phyloP scores from a whole-genome alignment of 75 land plant genomes.

The Pinus tabuliformis region DNA sequence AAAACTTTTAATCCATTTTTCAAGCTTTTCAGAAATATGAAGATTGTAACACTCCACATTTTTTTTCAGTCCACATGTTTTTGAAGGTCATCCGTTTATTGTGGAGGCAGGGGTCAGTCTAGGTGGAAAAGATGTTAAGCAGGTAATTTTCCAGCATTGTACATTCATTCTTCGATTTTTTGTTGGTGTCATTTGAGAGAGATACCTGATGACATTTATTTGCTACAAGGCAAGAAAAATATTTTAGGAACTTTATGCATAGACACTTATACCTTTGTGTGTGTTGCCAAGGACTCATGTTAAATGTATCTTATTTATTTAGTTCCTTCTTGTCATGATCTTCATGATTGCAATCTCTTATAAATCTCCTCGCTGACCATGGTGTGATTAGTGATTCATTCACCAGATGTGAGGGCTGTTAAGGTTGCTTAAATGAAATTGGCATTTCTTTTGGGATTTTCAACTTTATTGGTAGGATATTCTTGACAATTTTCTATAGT shows the following conservation, averaged over 20 bases:
- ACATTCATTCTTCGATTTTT: not conserved
- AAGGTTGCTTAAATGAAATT: not conserved
- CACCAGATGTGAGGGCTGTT: no score
- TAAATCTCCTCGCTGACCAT: not conserved
- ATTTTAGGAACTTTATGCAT: not conserved
- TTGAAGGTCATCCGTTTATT: conserved; percentile 99
- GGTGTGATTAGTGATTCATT: no score
- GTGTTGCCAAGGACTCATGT: not conserved
- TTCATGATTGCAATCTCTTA: no score
- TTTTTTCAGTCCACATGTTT: conserved; percentile 78
- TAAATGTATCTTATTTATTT: not conserved
- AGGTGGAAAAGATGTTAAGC: conserved; percentile 98
- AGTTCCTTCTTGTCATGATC: not conserved
- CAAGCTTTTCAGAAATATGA: not conserved
- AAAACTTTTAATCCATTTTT: not conserved
- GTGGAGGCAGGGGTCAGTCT: conserved; percentile 96
- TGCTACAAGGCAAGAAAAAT: not conserved
- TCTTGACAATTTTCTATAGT: not conserved
- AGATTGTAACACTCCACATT: not conserved
- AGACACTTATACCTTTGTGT: not conserved
- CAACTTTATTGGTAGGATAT: not conserved
- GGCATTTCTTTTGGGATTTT: not conserved
- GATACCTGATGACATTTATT: not conserved
- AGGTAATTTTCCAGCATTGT: conserved; percentile 17
- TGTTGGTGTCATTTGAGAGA: not conserved